A percentile compares a stretch with the other conserved stretches of the same genome.
Conservation (phyloP, 2,329 filamentous ascomycete genomes). For the Cladosporium sphaerospermum region DNA sequence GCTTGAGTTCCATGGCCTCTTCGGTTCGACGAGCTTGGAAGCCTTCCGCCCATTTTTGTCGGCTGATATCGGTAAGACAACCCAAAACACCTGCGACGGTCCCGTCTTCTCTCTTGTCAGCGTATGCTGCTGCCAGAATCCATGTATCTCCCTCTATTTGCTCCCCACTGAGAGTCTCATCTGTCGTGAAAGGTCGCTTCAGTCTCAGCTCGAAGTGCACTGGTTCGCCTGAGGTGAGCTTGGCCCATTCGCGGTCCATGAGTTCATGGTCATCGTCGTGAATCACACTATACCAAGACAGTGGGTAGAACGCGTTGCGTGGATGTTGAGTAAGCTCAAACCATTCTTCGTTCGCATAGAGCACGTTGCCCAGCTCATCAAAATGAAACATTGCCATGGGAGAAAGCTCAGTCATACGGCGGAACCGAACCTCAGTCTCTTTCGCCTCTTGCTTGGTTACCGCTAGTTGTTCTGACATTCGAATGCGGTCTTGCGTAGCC, state of each 20-base stretch:
- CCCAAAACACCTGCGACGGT: conserved; percentile 54
- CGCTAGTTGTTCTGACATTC: conserved; percentile 19
- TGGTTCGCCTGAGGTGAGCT: conserved; percentile 16
- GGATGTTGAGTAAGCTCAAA: conserved; percentile 24
- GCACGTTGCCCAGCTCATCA: conserved; percentile 27
- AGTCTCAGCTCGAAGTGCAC: conserved; percentile 27
- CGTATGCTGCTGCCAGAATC: conserved; percentile 71
- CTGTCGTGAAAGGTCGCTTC: conserved; percentile 3
- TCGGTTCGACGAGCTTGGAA: conserved; percentile 18
- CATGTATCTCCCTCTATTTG: conserved; percentile 54
- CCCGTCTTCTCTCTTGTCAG: conserved; percentile 60
- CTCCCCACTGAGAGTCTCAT: conserved; percentile 1
- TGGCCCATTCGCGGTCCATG: conserved; percentile 12
- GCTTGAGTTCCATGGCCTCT: conserved; percentile 21
- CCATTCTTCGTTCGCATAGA: conserved; percentile 35
- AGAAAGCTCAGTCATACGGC: conserved; percentile 32
- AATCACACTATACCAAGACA: conserved; percentile 13
- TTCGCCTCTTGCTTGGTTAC: conserved; percentile 18
- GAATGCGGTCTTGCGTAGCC: conserved; percentile 57
- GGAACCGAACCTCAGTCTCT: conserved; percentile 30
- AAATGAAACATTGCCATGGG: conserved; percentile 36
- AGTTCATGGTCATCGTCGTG: conserved; percentile 13
- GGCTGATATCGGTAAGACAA: conserved; percentile 24
- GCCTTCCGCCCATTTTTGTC: conserved; percentile 26
- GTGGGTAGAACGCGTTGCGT: conserved; percentile 11